Evolutionary conservation across 257 asterid genomes (phyloP), one percentile per base, ranked within the genome.

Genomic region (Gardenia jasminoides): DNA sequence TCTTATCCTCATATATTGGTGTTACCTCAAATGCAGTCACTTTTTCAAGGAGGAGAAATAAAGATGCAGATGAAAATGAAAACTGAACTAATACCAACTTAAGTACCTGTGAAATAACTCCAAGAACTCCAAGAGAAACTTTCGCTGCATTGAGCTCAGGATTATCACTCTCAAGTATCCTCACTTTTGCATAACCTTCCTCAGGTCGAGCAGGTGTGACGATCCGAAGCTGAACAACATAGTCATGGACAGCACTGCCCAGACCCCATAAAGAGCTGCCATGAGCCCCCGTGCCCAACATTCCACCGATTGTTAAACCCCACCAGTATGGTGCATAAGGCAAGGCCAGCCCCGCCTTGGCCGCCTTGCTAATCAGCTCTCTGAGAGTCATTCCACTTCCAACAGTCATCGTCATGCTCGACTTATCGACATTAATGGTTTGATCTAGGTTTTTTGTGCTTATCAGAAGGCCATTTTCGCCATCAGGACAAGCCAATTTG

Each of bases 41-140:
- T 12, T 12, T 48, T 50, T 12, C 56, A 4, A 4, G 56, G 48
- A 10, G 48, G 48, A 10, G 9, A 6, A 10, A 10, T 6, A 12
- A 12, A 50, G 56, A 1, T 11, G 19, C 16, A 50, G 19, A 50
- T 12, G 19, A 13, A 50, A 50, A 50, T 50, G 56, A 13, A 50
- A 50, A 17, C 19, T 50, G 13, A 48, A 48, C 12, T 1, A 2
- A 19, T 12, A 50, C 74, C 74, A 6, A 13, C 58, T 7, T 44
- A 73, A 66, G 36, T 76, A 87, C 96, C 97, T 90, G 89, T 3
- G 93, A 84, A 75, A 92, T 87, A 64, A 92, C 92, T 41, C 97
- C 97, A 61, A 92, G 92, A 66, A 92, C 96, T 54, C 97, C 97
- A 1, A 92, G 89, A 6, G 97, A 92, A 22, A 92, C 86, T 72